Base-by-base conservation (phyloP, 495 filamentous ascomycete species). In the Aspergillus panamensis region DNA sequence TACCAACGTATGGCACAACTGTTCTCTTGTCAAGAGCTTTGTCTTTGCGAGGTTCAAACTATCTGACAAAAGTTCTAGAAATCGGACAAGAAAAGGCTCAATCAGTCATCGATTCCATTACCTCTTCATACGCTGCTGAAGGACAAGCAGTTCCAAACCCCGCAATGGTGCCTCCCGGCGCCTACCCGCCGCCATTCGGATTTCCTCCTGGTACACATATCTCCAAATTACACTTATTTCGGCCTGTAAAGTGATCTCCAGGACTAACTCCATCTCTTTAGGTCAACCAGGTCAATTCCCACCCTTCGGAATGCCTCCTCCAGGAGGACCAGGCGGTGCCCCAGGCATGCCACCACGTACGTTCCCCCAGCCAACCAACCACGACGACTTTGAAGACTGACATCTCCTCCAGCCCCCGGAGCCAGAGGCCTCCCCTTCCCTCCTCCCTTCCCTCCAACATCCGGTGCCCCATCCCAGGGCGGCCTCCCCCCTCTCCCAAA, bases 61-160 rank as follows among this genome's bases (percentile, higher is more conserved):
- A 25, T 25, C 25, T 25, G 25, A 25, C 25, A 25, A 25, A 25
- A 25, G 33, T 3, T 20, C 5, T 57, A 95, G 92, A 96, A 79
- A 97, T 99, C 71, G 92, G 92, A 53, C 93, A 97, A 73, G 94
- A 97, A 75, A 96, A 97, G 74, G 93, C 95, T 29, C 94, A 98
- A 73, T 92, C 87, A 35, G 95, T 98, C 54, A 98, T 98, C 70
- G 94, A 98, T 77, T 90, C 86, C 53, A 98, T 98, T 73, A 97
- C 94, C 13, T 87, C 84, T 37, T 94, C 92, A 29, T 97, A 98
- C 80, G 88, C 87, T 44, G 92, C 91, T 60, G 94, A 94, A 70
- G 94, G 94, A 67, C 90, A 96, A 72, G 82, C 88, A 54, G 80
- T 85, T 63, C 82, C 85, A 30, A 96, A 95, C 70, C 92, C 90